phyloP scores from a whole-genome alignment of 441 rosid species.

The Pelargonium cotyledonis region DNA sequence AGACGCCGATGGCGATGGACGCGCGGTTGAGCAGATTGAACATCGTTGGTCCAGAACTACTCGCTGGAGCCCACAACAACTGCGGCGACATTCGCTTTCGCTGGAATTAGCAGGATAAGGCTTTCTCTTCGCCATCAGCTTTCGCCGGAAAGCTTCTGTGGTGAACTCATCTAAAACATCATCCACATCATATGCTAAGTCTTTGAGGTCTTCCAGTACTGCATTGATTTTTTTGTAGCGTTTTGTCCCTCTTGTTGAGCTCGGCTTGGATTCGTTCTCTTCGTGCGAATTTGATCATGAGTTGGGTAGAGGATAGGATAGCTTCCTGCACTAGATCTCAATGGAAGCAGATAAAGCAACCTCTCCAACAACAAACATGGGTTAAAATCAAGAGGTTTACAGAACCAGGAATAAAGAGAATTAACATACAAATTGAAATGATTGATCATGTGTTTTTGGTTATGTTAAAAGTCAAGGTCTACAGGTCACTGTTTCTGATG shows the following conservation, averaged over 20 bases:
- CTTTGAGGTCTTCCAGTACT: slow-evolving; percentile 10
- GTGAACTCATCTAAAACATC: slow-evolving; percentile 25
- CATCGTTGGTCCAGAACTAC: too few species aligned
- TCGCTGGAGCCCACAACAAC: too few species aligned
- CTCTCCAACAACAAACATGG: slow-evolving; percentile 13
- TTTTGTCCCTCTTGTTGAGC: slow-evolving; percentile 6
- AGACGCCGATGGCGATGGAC: too few species aligned
- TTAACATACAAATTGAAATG: too few species aligned
- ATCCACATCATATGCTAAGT: slow-evolving; percentile 25
- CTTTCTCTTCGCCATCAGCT: background rate
- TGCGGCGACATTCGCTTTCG: too few species aligned
- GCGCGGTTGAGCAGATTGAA: too few species aligned
- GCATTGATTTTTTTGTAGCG: background rate
- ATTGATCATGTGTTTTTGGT: too few species aligned
- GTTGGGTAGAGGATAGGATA: slow-evolving; percentile 18
- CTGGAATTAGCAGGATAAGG: too few species aligned
- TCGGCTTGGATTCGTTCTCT: slow-evolving; percentile 7
- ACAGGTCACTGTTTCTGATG: too few species aligned
- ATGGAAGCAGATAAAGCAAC: slow-evolving; percentile 19
- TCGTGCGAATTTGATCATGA: background rate
- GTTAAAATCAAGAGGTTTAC: background rate
- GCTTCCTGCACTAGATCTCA: slow-evolving; percentile 16
- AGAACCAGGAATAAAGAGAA: background rate
- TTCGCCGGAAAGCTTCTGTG: slow-evolving; percentile 13
- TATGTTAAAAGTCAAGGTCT: too few species aligned